A percentile compares a stretch with the other conserved stretches of the same genome.
These are phyloP conservation scores for Boletales sp. DNA, from an alignment of 768 basidiomycete species.

Conservation along the genomic window DNA sequence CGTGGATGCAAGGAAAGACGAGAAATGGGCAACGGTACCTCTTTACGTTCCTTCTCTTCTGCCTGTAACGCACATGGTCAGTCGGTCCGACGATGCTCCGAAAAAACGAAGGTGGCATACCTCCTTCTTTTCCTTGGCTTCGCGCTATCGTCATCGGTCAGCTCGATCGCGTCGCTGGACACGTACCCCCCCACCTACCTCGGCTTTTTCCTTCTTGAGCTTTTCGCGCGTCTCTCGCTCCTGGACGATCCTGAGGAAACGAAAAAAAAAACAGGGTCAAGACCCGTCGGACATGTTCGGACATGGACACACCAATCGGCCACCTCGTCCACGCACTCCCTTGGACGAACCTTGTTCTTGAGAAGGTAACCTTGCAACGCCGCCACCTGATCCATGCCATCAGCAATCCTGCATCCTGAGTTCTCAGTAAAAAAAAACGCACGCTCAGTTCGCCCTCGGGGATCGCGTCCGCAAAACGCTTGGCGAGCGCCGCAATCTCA, in stretches of 20 bases:
- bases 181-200: conserved; percentile 32
- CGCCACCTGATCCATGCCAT: conserved; percentile 53
- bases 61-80: conserved; percentile 30
- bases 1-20: conserved; percentile 4
- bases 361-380: conserved; percentile 81
- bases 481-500: conserved; percentile 75
- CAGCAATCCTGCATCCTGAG: neutral
- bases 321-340: conserved; percentile 80
- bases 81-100: conserved; percentile 3
- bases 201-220: conserved; percentile 75
- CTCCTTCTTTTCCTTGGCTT: conserved; percentile 78
- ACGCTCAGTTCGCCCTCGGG: conserved; percentile 89
- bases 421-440: conserved; percentile 26
- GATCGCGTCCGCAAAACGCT: conserved; percentile 76
- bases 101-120: conserved; percentile 24
- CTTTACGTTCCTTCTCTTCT: conserved; percentile 63
- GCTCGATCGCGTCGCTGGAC: neutral
- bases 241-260: conserved; percentile 47
- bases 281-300: conserved; percentile 2
- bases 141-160: conserved; percentile 45
- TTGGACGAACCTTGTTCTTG: conserved; percentile 88
- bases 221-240: conserved; percentile 84
- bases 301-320: conserved; percentile 53
- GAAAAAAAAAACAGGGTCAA: conserved; percentile 1
- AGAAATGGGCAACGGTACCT: conserved; percentile 34